Base-by-base conservation (phyloP, 2,329 filamentous ascomycete species). In the Verticillium klebahnii region DNA sequence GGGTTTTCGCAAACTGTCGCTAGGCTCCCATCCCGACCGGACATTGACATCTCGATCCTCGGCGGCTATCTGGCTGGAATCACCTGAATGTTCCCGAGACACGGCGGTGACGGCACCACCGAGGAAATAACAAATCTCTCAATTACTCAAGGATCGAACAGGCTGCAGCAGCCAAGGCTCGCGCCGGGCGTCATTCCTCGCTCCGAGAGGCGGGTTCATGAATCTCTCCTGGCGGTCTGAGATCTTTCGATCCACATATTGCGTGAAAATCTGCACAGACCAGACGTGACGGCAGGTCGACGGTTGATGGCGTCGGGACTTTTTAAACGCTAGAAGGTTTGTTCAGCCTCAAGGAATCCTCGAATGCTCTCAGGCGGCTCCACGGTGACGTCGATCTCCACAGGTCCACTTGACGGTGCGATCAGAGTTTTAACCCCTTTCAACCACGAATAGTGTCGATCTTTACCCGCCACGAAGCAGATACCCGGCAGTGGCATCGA, bases 381-480 rank as follows among this genome's bases (percentile, higher is more conserved):
- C 57, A 58, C 57, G 57, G 37, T 58, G 57, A 58, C 57, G 57
- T 58, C 57, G 57, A 58, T 58, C 57, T 40, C 57, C 57, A 58
- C 57, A 50, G 45, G 45, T 50, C 45, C 45, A 50, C 45, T 50
- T 50, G 25, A 31, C 23, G 36, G 45, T 17, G 25, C 37, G 36
- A 17, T 50, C 40, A 58, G 57, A 50, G 37, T 58, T 39, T 36
- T 50, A n/a, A 40, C 57, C 57, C 37, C 57, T 58, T 45, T 58
- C 45, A 50, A 17, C 31, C 37, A 45, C n/a, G 36, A 19, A 40
- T 34, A 58, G 19, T n/a, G 57, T 58, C 11, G 57, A 58, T 58
- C 57, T 14, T 32, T 31, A 19, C 40, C 39, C 17, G 9, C 54
- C 54, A 50, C 45, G 23, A 57, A 11, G 32, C 17, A 57, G 55